A percentile compares a stretch with the other conserved stretches of the same genome.
Conservation (phyloP, 192 early-diverging fungal species). For the Umbelopsis ramanniana region DNA sequence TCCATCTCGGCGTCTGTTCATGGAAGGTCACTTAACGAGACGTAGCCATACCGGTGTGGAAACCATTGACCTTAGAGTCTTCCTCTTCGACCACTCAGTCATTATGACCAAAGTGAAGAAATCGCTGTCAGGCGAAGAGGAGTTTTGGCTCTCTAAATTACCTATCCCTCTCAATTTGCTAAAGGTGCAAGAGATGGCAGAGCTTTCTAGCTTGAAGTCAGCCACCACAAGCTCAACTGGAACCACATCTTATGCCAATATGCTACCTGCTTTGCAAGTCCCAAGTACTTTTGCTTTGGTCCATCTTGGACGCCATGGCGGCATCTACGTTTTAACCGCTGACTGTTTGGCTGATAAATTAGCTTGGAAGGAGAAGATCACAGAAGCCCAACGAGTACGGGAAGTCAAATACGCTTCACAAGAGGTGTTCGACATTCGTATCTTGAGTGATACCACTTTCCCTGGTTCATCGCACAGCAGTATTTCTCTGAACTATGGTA, state of each 20-base stretch:
- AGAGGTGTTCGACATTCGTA: conserved; percentile 50
- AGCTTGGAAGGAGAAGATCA: conserved; percentile 83
- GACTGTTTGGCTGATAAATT: conserved; percentile 65
- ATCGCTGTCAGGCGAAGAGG: conserved; percentile 37
- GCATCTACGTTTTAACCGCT: conserved; percentile 69
- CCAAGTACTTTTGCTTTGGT: conserved; percentile 52
- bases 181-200: conserved; percentile 14
- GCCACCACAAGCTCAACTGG: not conserved
- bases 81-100: conserved; percentile 88
- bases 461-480: conserved; percentile 18
- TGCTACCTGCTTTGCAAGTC: conserved; percentile 45
- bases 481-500: conserved; percentile 47
- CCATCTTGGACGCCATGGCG: conserved; percentile 75
- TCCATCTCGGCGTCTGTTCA: conserved; percentile 69
- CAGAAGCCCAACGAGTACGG: conserved; percentile 50
- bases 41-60: conserved; percentile 41
- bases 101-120: conserved; percentile 72
- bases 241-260: conserved; percentile 31
- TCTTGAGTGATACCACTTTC: conserved; percentile 50
- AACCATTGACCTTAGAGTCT: conserved; percentile 71
- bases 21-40: conserved; percentile 75
- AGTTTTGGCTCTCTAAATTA: conserved; percentile 63
- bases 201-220: not conserved
- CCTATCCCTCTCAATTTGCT: conserved; percentile 84
- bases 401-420: conserved; percentile 33